Conservation (phyloP, 495 filamentous ascomycete genomes). For the Letharia columbiana region DNA sequence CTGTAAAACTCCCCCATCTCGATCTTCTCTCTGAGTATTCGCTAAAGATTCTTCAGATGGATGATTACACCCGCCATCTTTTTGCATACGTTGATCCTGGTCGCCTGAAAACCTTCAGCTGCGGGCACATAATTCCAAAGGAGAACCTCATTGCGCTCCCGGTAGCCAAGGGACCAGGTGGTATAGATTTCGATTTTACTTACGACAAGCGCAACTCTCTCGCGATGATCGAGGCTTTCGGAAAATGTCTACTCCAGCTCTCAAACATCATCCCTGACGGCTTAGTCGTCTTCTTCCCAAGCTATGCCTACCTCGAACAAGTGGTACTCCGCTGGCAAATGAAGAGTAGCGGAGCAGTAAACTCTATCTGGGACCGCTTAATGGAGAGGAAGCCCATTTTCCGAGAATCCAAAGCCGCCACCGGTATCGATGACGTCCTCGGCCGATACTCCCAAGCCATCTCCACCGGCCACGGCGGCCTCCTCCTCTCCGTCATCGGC, state of each 20-base stretch:
- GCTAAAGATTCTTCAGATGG: slow-evolving; percentile 47
- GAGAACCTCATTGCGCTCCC: slow-evolving; percentile 72
- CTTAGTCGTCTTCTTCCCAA: slow-evolving; percentile 93
- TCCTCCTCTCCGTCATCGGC: slow-evolving; percentile 89
- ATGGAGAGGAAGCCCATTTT: slow-evolving; percentile 55
- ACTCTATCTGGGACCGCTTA: slow-evolving; percentile 43
- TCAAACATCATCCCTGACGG: slow-evolving; percentile 75
- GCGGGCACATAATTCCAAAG: slow-evolving; percentile 85
- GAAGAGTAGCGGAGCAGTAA: slow-evolving; percentile 21
- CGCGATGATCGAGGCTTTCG: slow-evolving; percentile 62
- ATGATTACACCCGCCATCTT: slow-evolving; percentile 75
- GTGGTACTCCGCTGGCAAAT: slow-evolving; percentile 63
- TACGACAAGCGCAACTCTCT: slow-evolving; percentile 62
- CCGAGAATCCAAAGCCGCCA: slow-evolving; percentile 50
- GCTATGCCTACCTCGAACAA: slow-evolving; percentile 77
- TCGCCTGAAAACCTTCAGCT: slow-evolving; percentile 73
- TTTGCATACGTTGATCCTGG: slow-evolving; percentile 63
- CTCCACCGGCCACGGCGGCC: slow-evolving; percentile 55
- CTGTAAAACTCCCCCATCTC: slow-evolving; percentile 37
- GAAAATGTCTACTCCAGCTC: slow-evolving; percentile 59
- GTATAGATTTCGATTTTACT: slow-evolving; percentile 73
- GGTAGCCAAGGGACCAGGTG: slow-evolving; percentile 43
- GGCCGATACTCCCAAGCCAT: slow-evolving; percentile 63
- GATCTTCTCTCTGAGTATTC: neutral
- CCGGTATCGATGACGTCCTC: slow-evolving; percentile 56